These are phyloP conservation scores for Neurospora sp. DNA, from an alignment of 495 filamentous ascomycete species.

Conservation along the genomic window DNA sequence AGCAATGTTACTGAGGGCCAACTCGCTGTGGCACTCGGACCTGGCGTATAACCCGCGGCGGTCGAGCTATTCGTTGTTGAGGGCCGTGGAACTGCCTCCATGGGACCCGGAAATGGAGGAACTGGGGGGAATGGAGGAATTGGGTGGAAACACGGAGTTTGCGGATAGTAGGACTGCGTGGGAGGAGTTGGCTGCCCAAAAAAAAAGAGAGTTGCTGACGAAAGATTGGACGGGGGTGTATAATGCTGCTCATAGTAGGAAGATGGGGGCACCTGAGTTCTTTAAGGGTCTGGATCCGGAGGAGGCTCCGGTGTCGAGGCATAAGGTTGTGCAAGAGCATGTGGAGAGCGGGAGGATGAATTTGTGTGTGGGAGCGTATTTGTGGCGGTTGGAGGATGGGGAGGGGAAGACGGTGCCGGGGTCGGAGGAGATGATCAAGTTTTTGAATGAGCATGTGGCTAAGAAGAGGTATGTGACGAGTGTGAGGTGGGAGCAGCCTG, in stretches of 20 bases:
- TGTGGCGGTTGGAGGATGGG: constrained; percentile 43
- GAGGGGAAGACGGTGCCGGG: constrained; percentile 24
- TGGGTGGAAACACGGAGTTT: constrained; percentile 47
- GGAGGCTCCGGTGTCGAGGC: constrained; percentile 34
- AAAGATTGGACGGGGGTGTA: constrained; percentile 45
- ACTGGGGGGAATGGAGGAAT: neutral
- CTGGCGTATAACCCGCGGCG: constrained; percentile 51
- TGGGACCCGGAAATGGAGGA: constrained; percentile 9
- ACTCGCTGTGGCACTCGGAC: constrained; percentile 51
- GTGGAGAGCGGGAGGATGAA: constrained; percentile 44
- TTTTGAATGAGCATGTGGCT: constrained; percentile 36
- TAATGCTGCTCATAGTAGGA: constrained; percentile 43
- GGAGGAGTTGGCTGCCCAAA: constrained; percentile 31
- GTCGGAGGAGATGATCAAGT: constrained; percentile 30
- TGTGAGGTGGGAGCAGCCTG: constrained; percentile 36
- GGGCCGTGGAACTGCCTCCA: constrained; percentile 43
- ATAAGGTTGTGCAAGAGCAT: constrained; percentile 42
- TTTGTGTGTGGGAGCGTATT: constrained; percentile 44
- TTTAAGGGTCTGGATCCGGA: constrained; percentile 39
- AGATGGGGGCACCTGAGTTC: constrained; percentile 39
- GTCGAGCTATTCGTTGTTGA: constrained; percentile 43
- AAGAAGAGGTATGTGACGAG: constrained; percentile 39
- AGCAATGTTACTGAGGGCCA: constrained; percentile 36
- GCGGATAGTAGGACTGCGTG: constrained; percentile 48
- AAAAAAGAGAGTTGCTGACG: constrained; percentile 28